Percentiles rank a stretch among this genome's conserved stretches.
Evolutionary conservation across 768 basidiomycete genomes (phyloP).

Genomic region (Stropharia rugosoannulata): DNA sequence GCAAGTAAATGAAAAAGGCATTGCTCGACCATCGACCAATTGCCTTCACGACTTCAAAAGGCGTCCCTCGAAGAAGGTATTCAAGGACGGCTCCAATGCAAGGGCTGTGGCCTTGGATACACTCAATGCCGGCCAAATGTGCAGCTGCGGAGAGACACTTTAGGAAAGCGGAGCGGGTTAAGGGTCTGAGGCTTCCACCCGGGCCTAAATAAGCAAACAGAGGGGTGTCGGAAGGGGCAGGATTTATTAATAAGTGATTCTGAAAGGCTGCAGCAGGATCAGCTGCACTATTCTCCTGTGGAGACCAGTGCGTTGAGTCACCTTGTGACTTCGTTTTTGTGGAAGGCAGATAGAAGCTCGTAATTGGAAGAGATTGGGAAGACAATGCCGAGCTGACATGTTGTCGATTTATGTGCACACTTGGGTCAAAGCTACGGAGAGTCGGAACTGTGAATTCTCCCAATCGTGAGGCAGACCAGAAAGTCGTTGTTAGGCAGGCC

Average conservation of each 20-base stretch:
- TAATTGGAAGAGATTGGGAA: conserved; percentile 14
- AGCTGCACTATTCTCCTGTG: conserved; percentile 16
- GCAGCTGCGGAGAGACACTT: conserved; percentile 2
- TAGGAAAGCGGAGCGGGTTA: conserved; percentile 10
- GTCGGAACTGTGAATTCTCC: conserved; percentile 38
- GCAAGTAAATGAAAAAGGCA: conserved; percentile 27
- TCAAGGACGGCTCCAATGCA: conserved; percentile 25
- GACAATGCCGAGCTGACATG: conserved; percentile 11
- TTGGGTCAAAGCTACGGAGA: conserved; percentile 27
- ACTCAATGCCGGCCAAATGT: background rate
- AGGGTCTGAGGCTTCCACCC: background rate
- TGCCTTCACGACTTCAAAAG: conserved; percentile 20
- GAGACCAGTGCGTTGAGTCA: conserved; percentile 23
- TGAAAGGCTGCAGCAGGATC: conserved; percentile 19
- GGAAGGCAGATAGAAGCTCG: conserved; percentile 15
- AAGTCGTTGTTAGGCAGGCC: conserved; percentile 37
- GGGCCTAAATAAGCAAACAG: conserved; percentile 10
- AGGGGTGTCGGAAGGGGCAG: conserved; percentile 10
- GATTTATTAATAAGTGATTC: conserved; percentile 26
- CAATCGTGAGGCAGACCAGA: conserved; percentile 28
- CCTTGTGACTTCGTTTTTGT: conserved; percentile 9
- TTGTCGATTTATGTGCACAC: conserved; percentile 24
- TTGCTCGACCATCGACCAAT: conserved; percentile 32
- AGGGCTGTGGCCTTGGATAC: conserved; percentile 27
- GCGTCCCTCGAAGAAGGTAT: conserved; percentile 24